phyloP scores from a whole-genome alignment of 768 basidiomycete species.

The Gloeostereum incarnatum region DNA sequence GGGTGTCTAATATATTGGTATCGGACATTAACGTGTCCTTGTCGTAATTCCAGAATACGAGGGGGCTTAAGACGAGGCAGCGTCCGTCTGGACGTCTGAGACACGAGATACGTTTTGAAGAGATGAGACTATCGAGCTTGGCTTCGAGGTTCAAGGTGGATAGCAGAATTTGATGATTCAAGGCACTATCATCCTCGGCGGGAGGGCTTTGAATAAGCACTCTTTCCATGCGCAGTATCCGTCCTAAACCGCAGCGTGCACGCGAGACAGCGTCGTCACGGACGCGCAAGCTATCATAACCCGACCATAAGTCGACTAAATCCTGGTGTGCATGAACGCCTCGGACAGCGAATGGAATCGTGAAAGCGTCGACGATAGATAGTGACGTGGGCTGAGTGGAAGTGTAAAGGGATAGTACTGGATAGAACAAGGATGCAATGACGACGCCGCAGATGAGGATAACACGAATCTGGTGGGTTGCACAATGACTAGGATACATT shows the following conservation, averaged over 20 bases:
- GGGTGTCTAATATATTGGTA: constrained; percentile 45
- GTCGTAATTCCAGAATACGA: constrained; percentile 69
- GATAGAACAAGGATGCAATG: constrained; percentile 84
- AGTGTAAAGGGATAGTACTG: constrained; percentile 79
- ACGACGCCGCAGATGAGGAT: constrained; percentile 84
- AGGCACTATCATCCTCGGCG: constrained; percentile 36
- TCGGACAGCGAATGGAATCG: constrained; percentile 41
- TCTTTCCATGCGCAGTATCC: constrained; percentile 69
- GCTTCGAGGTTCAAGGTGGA: constrained; percentile 59
- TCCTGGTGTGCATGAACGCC: constrained; percentile 49
- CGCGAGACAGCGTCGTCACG: constrained; percentile 64
- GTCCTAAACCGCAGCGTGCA: constrained; percentile 60
- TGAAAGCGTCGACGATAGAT: constrained; percentile 57
- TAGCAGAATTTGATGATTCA: constrained; percentile 53
- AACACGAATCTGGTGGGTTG: constrained; percentile 83
- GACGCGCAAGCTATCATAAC: constrained; percentile 49
- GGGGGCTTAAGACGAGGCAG: constrained; percentile 68
- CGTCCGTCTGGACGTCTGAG: constrained; percentile 38
- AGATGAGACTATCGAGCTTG: constrained; percentile 35
- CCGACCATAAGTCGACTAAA: constrained; percentile 65
- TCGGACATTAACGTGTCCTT: constrained; percentile 42
- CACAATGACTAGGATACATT: constrained; percentile 58
- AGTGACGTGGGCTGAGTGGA: constrained; percentile 54
- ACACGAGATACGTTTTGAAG: constrained; percentile 36
- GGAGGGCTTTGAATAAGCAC: constrained; percentile 57